Conservation (phyloP, 331 rosid species). For the Prunus yedoensis region DNA sequence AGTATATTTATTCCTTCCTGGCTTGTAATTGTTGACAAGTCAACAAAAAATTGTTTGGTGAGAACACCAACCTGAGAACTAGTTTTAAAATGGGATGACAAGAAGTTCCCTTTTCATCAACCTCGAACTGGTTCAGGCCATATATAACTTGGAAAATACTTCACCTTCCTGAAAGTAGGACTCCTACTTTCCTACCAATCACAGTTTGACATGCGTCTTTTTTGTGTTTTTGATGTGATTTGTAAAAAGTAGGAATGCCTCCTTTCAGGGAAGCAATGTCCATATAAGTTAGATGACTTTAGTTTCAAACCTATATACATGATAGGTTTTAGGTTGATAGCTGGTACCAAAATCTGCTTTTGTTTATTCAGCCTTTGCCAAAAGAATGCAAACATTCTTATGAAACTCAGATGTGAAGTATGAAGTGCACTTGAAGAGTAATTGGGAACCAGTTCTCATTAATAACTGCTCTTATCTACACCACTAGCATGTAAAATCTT, state of each 20-base stretch:
- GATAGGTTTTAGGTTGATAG: background rate
- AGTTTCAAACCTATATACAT: too few species aligned
- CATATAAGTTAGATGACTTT: too few species aligned
- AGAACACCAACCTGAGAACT: background rate
- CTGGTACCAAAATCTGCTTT: background rate
- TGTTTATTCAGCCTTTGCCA: too few species aligned
- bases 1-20: background rate
- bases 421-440: constrained; percentile 22
- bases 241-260: too few species aligned
- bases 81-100: background rate
- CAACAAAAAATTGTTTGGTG: background rate
- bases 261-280: too few species aligned
- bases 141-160: background rate
- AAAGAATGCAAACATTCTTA: background rate
- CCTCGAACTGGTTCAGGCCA: background rate
- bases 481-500: constrained; percentile 31
- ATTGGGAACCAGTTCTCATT: constrained; percentile 26
- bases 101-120: background rate
- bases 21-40: background rate
- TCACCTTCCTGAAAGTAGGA: too few species aligned
- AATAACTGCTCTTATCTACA: constrained; percentile 51
- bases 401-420: constrained; percentile 10
- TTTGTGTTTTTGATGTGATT: too few species aligned
- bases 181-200: too few species aligned
- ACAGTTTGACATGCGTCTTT: too few species aligned